Evolutionary conservation across 306 rosid genomes (phyloP).

Genomic region (Vigna radiata): DNA sequence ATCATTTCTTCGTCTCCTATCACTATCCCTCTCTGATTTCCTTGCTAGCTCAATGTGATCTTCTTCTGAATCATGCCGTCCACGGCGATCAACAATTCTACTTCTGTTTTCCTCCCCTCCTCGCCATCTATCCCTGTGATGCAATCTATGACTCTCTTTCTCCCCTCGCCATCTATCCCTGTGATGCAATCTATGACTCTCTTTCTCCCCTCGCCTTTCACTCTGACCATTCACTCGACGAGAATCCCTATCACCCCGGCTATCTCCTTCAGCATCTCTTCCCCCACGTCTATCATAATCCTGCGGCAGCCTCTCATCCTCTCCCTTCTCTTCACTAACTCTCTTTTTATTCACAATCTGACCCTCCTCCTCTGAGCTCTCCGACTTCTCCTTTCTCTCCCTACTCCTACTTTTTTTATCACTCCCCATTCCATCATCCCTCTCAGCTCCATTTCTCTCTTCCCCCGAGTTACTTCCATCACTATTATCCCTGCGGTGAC

Average conservation of each 20-base stretch:
- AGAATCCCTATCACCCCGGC: conserved; percentile 37
- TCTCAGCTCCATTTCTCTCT: conserved; percentile 28
- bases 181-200: conserved; percentile 27
- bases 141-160: conserved; percentile 37
- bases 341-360: conserved; percentile 42
- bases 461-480: conserved; percentile 41
- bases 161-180: conserved; percentile 42
- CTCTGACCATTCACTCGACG: conserved; percentile 48
- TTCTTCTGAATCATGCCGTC: conserved; percentile 46
- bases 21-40: not conserved
- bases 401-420: conserved; percentile 39
- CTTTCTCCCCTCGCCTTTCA: conserved; percentile 37
- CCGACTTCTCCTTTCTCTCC: conserved; percentile 37
- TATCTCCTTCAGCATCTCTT: conserved; percentile 40
- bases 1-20: not conserved
- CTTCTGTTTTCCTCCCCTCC: conserved; percentile 35
- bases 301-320: conserved; percentile 31
- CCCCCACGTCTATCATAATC: conserved; percentile 2
- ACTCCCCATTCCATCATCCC: conserved; percentile 27
- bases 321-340: conserved; percentile 34
- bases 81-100: conserved; percentile 43
- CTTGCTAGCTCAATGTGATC: conserved; percentile 38
- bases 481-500: conserved; percentile 11
- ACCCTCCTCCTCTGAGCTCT: conserved; percentile 50
- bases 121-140: conserved; percentile 41